Percentiles rank a stretch among this genome's conserved stretches.
Conservation (phyloP, 192 early-diverging fungal genomes). For the Allomyces macrogynus region DNA sequence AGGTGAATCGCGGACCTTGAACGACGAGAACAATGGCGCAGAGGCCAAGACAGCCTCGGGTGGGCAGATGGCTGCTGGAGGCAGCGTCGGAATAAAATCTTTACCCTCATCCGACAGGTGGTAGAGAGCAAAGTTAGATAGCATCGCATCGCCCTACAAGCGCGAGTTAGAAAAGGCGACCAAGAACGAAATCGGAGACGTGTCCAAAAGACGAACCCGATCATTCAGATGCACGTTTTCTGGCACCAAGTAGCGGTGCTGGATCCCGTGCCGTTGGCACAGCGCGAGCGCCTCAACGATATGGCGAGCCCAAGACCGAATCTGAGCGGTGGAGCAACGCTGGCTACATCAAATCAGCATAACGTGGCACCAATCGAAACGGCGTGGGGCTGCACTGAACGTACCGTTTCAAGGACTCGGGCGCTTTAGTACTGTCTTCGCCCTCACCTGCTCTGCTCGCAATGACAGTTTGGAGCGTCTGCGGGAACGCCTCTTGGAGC, state of each 20-base stretch:
- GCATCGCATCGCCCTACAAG: not conserved
- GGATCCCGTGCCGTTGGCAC: not conserved
- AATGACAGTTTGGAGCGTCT: not conserved
- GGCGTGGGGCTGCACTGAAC: not conserved
- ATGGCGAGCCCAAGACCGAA: not conserved
- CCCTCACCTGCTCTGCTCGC: not conserved
- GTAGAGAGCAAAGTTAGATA: too few species aligned
- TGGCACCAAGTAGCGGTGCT: not conserved
- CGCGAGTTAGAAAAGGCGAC: not conserved
- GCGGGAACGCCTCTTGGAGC: not conserved
- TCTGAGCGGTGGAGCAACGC: not conserved
- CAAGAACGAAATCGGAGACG: not conserved
- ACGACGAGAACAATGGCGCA: too few species aligned
- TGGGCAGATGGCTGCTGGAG: too few species aligned
- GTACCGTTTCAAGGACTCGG: too few species aligned
- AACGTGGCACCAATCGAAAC: not conserved
- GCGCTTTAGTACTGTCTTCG: too few species aligned
- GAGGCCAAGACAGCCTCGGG: too few species aligned
- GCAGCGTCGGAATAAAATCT: too few species aligned
- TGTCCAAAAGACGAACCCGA: not conserved
- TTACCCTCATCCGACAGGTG: too few species aligned
- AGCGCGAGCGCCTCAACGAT: not conserved
- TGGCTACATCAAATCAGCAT: not conserved
- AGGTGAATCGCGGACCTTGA: too few species aligned
- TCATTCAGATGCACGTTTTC: not conserved